Conservation (phyloP, 345 rosid species). For the Citrus maxima region DNA sequence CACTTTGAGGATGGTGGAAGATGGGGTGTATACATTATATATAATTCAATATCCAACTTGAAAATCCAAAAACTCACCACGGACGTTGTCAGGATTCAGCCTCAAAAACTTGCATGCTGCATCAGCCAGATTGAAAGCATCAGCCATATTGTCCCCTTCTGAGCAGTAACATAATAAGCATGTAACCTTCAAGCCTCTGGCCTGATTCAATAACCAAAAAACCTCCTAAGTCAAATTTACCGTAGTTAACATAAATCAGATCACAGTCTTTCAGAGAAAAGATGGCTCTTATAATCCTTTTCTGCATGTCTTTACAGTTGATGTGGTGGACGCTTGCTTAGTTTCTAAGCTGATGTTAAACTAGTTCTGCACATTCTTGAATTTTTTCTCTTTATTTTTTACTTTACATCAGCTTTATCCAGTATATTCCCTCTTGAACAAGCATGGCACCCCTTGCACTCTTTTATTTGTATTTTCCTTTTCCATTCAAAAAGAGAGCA, state of each 20-base stretch:
- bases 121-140: slow-evolving; percentile 74
- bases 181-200: slow-evolving; percentile 74
- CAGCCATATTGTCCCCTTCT: slow-evolving; percentile 88
- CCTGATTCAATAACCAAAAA: slow-evolving; percentile 42
- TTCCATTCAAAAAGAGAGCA: not conserved
- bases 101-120: slow-evolving; percentile 56
- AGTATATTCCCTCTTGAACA: not conserved
- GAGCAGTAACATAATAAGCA: slow-evolving; percentile 92
- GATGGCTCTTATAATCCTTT: not conserved
- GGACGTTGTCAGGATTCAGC: slow-evolving; percentile 36
- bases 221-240: slow-evolving; percentile 8
- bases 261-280: not conserved
- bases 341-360: not conserved
- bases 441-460: not conserved
- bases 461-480: not conserved
- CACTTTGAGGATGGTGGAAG: not conserved
- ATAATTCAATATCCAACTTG: not conserved
- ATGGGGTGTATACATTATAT: not conserved
- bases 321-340: not conserved
- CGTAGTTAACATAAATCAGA: not conserved
- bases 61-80: slow-evolving; percentile 39
- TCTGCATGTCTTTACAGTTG: not conserved
- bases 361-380: not conserved
- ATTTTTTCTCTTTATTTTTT: no score
- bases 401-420: not conserved